phyloP scores from a whole-genome alignment of 805 yeast species.

The Brettanomyces sp. region DNA sequence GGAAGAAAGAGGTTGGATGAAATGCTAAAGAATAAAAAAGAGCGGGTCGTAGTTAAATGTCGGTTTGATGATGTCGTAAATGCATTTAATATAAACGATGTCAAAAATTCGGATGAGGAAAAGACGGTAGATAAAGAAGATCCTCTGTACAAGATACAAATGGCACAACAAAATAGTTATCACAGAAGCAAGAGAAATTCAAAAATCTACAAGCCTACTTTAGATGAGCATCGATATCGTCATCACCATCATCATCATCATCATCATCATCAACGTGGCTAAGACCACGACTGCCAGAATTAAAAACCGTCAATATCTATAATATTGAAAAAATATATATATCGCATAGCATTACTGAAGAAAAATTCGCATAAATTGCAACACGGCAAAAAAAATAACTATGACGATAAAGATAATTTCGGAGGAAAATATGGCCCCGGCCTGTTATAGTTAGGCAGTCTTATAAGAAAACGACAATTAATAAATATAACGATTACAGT shows the following conservation, averaged over 20 bases:
- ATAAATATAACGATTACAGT: no score
- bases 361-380: no score
- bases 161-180: conserved; percentile 17
- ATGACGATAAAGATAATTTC: no score
- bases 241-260: conserved; percentile 4
- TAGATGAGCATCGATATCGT: conserved; percentile 3
- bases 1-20: conserved; percentile 42
- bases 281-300: no score
- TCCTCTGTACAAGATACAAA: conserved; percentile 38
- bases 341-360: no score
- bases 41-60: neutral
- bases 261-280: neutral
- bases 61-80: conserved; percentile 17
- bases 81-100: neutral
- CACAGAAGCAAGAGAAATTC: neutral
- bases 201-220: conserved; percentile 1
- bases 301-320: no score
- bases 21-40: neutral
- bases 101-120: neutral
- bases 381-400: no score
- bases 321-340: no score
- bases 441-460: no score
- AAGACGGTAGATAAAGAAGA: conserved; percentile 30
- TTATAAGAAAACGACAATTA: no score
- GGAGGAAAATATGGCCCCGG: no score